A percentile compares a stretch with the other conserved stretches of the same genome.
Conservation (phyloP, 2,329 filamentous ascomycete species). For the Pseudofabraea citricarpa region DNA sequence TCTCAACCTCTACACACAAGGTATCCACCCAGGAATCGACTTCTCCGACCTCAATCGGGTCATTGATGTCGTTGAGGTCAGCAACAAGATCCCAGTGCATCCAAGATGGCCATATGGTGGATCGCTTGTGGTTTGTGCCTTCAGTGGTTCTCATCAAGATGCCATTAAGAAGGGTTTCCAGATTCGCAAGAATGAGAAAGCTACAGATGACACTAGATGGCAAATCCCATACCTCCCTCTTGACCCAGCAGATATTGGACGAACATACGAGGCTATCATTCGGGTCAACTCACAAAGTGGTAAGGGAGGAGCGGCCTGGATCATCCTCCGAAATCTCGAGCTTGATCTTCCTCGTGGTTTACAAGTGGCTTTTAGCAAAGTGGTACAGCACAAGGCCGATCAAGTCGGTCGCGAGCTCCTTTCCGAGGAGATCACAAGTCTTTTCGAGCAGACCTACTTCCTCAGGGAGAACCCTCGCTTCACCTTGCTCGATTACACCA, state of each 20-base stretch:
- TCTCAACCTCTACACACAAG: conserved; percentile 93
- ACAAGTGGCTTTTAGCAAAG: conserved; percentile 83
- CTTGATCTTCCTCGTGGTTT: conserved; percentile 90
- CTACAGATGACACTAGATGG: conserved; percentile 66
- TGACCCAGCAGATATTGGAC: conserved; percentile 87
- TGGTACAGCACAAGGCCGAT: conserved; percentile 82
- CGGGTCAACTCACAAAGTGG: conserved; percentile 95
- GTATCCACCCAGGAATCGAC: conserved; percentile 78
- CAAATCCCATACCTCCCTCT: conserved; percentile 87
- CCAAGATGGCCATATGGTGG: conserved; percentile 87
- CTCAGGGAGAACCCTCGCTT: conserved; percentile 81
- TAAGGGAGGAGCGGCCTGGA: conserved; percentile 92
- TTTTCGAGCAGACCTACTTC: conserved; percentile 89
- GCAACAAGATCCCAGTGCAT: conserved; percentile 93
- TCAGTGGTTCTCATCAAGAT: conserved; percentile 89
- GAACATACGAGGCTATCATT: conserved; percentile 97
- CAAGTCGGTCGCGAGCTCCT: conserved; percentile 77
- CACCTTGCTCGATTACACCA: conserved; percentile 84
- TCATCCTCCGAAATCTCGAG: conserved; percentile 82
- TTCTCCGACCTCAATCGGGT: conserved; percentile 84
- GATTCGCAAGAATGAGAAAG: conserved; percentile 55
- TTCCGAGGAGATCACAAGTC: conserved; percentile 73
- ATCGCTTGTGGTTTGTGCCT: conserved; percentile 86
- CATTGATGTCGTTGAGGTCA: conserved; percentile 84
- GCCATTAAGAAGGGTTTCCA: conserved; percentile 93